Percentiles rank a stretch among this genome's conserved stretches.
phyloP scores from a whole-genome alignment of 2,329 filamentous ascomycete genomes.

The Chaetomium sp. region DNA sequence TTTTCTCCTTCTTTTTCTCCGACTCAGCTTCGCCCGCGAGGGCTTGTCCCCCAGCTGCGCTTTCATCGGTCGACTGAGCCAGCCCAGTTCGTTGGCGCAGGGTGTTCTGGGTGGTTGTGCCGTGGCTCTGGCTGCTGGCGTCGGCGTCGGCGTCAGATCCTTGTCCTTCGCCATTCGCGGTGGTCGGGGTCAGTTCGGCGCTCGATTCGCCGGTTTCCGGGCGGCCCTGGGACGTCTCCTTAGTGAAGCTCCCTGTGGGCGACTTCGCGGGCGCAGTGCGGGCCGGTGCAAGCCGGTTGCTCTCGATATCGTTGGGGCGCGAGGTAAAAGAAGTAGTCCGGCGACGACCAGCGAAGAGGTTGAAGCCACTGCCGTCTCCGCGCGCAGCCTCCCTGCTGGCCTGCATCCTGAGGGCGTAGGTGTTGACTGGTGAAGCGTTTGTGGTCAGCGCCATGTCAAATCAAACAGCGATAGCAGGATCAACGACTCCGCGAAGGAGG shows the following conservation, averaged over 20 bases:
- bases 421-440: constrained; percentile 35
- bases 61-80: neutral
- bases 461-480: too few relatives aligned
- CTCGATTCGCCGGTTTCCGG: neutral
- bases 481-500: too few relatives aligned
- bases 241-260: neutral
- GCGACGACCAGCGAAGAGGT: constrained; percentile 33
- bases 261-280: neutral
- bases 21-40: constrained; percentile 23
- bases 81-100: constrained; percentile 24
- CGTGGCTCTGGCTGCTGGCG: neutral
- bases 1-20: constrained; percentile 32
- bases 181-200: neutral
- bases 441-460: neutral
- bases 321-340: too few relatives aligned
- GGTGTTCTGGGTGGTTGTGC: constrained; percentile 17
- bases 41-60: constrained; percentile 3
- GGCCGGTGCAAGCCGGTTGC: constrained; percentile 14
- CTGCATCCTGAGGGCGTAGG: constrained; percentile 38
- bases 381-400: constrained; percentile 36
- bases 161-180: neutral
- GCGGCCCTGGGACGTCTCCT: neutral
- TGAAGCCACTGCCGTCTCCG: constrained; percentile 35
- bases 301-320: constrained; percentile 12
- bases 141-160: neutral